These are phyloP conservation scores for Venturia pyrina DNA, from an alignment of 2,329 filamentous ascomycete species.

Conservation along the genomic window DNA sequence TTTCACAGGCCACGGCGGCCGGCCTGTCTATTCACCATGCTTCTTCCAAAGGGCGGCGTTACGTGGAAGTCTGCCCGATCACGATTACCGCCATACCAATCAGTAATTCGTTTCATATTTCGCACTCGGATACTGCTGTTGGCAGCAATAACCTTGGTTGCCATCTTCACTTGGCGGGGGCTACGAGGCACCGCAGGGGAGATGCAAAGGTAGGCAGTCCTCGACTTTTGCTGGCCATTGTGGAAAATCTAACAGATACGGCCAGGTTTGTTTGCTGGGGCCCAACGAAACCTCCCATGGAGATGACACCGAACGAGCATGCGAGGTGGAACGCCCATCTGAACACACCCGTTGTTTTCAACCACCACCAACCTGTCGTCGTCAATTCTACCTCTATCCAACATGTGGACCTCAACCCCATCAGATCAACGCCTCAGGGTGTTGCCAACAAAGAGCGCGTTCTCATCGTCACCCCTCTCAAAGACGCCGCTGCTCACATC, in stretches of 20 bases:
- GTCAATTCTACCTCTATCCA: slow-evolving; percentile 73
- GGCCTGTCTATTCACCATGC: slow-evolving; percentile 45
- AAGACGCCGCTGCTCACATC: slow-evolving; percentile 75
- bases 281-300: slow-evolving; percentile 87
- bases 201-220: slow-evolving; percentile 68
- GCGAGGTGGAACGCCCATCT: slow-evolving; percentile 80
- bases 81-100: slow-evolving; percentile 66
- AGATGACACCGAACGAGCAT: slow-evolving; percentile 87
- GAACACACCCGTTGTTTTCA: slow-evolving; percentile 90
- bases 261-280: slow-evolving; percentile 94
- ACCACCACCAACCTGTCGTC: slow-evolving; percentile 80
- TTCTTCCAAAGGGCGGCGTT: slow-evolving; percentile 80
- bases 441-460: slow-evolving; percentile 73
- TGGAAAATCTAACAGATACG: neutral
- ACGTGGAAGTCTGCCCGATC: slow-evolving; percentile 87
- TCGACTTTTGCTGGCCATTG: neutral
- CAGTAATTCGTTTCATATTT: slow-evolving; percentile 52
- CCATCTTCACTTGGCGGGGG: slow-evolving; percentile 81
- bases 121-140: slow-evolving; percentile 69
- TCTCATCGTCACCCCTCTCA: slow-evolving; percentile 83
- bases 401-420: slow-evolving; percentile 72
- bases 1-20: neutral
- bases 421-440: slow-evolving; percentile 72
- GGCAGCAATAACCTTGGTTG: slow-evolving; percentile 56
- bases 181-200: slow-evolving; percentile 71